A percentile compares a stretch with the other conserved stretches of the same genome.
Conservation (phyloP, 1,284 basidiomycete species). For the Ceratobasidium papillatum region DNA sequence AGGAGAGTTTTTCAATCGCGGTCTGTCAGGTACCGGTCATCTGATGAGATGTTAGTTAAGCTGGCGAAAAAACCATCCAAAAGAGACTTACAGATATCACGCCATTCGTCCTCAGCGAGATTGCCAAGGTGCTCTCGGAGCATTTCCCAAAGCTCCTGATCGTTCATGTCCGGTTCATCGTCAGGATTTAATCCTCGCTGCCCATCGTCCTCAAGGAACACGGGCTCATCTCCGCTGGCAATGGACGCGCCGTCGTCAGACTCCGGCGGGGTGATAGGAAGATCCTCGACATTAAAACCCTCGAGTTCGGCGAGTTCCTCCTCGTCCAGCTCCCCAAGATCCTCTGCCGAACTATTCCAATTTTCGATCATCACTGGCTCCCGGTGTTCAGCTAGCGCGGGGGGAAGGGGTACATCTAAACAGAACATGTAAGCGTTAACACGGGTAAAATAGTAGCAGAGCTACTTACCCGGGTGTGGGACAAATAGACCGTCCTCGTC, state of each 20-base stretch:
- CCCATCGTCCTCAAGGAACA: neutral
- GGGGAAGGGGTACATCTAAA: neutral
- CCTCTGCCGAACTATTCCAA: neutral
- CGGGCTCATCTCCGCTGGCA: neutral
- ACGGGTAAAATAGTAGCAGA: neutral
- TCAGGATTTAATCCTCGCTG: neutral
- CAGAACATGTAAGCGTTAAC: neutral
- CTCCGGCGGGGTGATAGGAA: neutral
- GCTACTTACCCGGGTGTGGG: neutral
- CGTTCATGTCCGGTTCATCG: neutral
- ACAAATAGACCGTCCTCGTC: constrained; percentile 12
- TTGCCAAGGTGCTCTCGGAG: neutral
- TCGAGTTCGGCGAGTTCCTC: constrained; percentile 1
- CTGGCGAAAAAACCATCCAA: neutral
- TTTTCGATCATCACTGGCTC: neutral
- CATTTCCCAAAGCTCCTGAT: neutral
- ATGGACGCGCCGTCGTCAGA: neutral
- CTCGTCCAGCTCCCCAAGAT: neutral
- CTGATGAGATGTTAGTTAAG: neutral
- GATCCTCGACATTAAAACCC: neutral
- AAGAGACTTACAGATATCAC: constrained; percentile 17
- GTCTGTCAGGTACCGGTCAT: constrained; percentile 7
- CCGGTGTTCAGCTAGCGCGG: neutral
- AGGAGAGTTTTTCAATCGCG: constrained; percentile 14
- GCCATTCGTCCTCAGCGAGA: constrained; percentile 12